Evolutionary conservation across 148 eudicot genomes (phyloP).

Genomic region (Heliamphora exappendiculata): DNA sequence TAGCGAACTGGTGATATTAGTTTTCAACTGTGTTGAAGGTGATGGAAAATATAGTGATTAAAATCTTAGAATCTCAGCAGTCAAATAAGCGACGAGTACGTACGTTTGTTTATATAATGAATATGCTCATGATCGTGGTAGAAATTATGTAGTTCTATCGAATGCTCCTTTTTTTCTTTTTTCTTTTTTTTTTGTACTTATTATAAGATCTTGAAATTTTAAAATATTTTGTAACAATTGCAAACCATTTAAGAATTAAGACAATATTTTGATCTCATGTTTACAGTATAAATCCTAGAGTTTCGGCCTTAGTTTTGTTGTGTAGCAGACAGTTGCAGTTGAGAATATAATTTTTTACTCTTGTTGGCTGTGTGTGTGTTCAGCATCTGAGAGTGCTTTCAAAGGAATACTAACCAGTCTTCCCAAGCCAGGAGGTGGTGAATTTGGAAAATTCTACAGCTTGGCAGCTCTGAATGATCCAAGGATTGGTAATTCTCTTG

Average conservation of each 20-base stretch:
- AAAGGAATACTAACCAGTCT: conserved; percentile 51
- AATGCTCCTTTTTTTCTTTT: neutral
- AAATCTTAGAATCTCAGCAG: neutral
- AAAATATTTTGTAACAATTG: neutral
- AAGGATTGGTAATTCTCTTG: conserved; percentile 42
- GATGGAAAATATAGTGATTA: neutral
- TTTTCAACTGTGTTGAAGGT: too few relatives aligned
- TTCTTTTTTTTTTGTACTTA: neutral
- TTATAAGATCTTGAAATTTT: neutral
- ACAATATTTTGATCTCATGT: neutral
- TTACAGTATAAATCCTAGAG: neutral
- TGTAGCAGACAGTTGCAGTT: neutral
- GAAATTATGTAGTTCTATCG: too few relatives aligned
- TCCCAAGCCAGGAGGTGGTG: conserved; percentile 72
- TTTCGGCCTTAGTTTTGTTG: neutral
- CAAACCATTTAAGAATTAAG: neutral
- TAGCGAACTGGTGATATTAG: too few relatives aligned
- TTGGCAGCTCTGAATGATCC: conserved; percentile 65
- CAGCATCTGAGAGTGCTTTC: conserved; percentile 61
- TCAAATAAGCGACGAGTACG: too few relatives aligned
- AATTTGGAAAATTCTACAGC: conserved; percentile 66
- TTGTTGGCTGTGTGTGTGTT: conserved; percentile 8
- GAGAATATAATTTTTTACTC: neutral
- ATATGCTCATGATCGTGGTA: too few relatives aligned
- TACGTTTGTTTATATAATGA: too few relatives aligned